These are phyloP conservation scores for Pseudogymnoascus pannorum DNA, from an alignment of 2,329 filamentous ascomycete genomes.

Conservation along the genomic window DNA sequence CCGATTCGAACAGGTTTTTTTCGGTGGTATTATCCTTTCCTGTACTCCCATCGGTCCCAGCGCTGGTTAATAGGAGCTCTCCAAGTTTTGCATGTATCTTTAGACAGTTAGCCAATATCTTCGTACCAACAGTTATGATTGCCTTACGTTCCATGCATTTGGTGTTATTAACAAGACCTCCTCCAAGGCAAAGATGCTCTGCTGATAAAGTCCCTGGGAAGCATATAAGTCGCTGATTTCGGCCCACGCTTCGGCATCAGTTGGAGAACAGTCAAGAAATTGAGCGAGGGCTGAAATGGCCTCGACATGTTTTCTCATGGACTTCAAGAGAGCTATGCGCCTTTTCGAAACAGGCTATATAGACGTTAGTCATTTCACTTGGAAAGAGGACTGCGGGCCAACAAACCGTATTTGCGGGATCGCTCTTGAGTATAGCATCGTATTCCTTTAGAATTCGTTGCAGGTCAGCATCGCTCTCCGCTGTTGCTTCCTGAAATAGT, in stretches of 20 bases:
- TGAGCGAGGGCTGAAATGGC: slow-evolving; percentile 67
- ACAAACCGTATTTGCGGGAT: slow-evolving; percentile 73
- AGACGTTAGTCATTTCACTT: slow-evolving; percentile 26
- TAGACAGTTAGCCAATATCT: slow-evolving; percentile 26
- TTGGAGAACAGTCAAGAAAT: slow-evolving; percentile 76
- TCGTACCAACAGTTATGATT: neutral
- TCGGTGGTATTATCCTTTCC: slow-evolving; percentile 33
- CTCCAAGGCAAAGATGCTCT: slow-evolving; percentile 82
- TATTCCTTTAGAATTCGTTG: slow-evolving; percentile 69
- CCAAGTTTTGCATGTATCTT: slow-evolving; percentile 82
- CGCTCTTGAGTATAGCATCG: slow-evolving; percentile 63
- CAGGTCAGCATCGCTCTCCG: slow-evolving; percentile 57
- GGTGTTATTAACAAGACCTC: slow-evolving; percentile 81
- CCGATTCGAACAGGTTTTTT: slow-evolving; percentile 59
- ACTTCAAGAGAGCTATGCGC: slow-evolving; percentile 69
- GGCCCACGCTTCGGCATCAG: slow-evolving; percentile 87
- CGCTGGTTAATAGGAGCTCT: slow-evolving; percentile 71
- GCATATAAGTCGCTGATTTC: slow-evolving; percentile 86
- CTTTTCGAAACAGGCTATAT: slow-evolving; percentile 75
- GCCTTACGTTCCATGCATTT: slow-evolving; percentile 87
- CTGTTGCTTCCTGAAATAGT: slow-evolving; percentile 76
- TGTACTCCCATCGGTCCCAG: slow-evolving; percentile 34
- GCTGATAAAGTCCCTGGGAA: slow-evolving; percentile 66
- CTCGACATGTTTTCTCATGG: slow-evolving; percentile 61
- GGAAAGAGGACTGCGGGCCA: slow-evolving; percentile 8